Percentiles rank a stretch among this genome's conserved stretches.
Conservation (phyloP, 2,329 filamentous ascomycete species). For the Penicillium frequentans region DNA sequence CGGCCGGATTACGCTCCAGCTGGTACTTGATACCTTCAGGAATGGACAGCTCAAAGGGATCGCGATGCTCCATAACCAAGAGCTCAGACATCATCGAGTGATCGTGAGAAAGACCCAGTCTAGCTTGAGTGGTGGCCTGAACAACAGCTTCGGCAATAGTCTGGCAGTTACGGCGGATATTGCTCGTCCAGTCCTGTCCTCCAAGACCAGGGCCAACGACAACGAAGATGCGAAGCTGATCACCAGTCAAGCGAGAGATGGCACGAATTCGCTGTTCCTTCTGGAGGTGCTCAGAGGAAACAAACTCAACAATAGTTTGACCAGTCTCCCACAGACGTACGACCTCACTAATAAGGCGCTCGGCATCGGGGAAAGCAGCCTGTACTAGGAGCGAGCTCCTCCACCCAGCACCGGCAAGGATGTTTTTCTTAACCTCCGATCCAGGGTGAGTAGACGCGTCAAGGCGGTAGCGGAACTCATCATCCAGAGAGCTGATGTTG, state of each 20-base stretch:
- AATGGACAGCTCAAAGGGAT: not conserved
- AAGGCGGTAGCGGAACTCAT: not conserved
- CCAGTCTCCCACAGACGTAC: conserved; percentile 1
- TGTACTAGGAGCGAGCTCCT: not conserved
- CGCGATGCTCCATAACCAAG: not conserved
- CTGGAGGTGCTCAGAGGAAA: conserved; percentile 1
- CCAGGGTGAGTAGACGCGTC: not conserved
- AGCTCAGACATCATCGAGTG: conserved; percentile 3
- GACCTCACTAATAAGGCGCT: not conserved
- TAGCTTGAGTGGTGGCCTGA: not conserved
- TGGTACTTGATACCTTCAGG: conserved; percentile 3
- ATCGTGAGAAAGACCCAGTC: conserved; percentile 2
- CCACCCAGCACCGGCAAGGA: not conserved
- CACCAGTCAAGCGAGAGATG: not conserved
- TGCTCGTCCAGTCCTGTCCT: not conserved
- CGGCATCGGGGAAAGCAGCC: conserved; percentile 2
- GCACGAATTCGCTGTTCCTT: conserved; percentile 3
- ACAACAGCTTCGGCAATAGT: conserved; percentile 1
- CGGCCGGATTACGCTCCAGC: not conserved
- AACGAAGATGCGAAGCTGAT: not conserved
- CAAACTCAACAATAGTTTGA: conserved; percentile 1
- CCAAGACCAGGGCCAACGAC: not conserved
- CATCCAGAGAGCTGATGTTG: not conserved
- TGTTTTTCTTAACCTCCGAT: conserved; percentile 1
- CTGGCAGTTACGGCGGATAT: conserved; percentile 3